A percentile compares a stretch with the other conserved stretches of the same genome.
Evolutionary conservation across 2,329 filamentous ascomycete species (phyloP).

Genomic region (Microdochium trichocladiopsis): DNA sequence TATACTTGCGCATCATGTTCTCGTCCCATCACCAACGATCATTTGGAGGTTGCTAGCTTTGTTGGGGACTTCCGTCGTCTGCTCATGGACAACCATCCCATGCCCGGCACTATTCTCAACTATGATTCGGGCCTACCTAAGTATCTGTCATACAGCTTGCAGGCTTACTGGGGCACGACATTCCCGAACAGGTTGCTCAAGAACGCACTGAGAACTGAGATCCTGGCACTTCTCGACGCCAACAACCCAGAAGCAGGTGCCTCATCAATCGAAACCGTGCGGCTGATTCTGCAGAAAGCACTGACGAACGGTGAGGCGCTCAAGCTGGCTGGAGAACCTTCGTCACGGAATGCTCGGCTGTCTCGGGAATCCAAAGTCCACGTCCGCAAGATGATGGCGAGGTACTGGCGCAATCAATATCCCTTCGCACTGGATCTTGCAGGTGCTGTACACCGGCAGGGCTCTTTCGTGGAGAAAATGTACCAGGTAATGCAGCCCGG

Average conservation of each 20-base stretch:
- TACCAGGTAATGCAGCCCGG: constrained; percentile 29
- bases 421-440: constrained; percentile 58
- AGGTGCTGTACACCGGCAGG: constrained; percentile 59
- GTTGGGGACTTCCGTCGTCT: constrained; percentile 45
- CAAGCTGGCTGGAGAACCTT: constrained; percentile 26
- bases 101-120: constrained; percentile 63
- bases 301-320: constrained; percentile 30
- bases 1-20: constrained; percentile 43
- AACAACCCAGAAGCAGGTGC: constrained; percentile 10
- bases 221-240: constrained; percentile 31
- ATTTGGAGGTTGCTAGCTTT: constrained; percentile 57
- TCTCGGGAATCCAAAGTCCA: constrained; percentile 30
- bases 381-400: constrained; percentile 60
- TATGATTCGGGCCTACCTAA: constrained; percentile 40
- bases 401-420: constrained; percentile 63
- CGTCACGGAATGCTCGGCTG: not conserved
- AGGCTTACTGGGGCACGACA: constrained; percentile 19
- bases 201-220: constrained; percentile 30
- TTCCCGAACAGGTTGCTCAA: constrained; percentile 55
- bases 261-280: constrained; percentile 43
- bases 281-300: constrained; percentile 37
- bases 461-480: constrained; percentile 67
- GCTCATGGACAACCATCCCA: constrained; percentile 37
- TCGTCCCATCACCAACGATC: constrained; percentile 44
- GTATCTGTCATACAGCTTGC: constrained; percentile 6